phyloP scores from a whole-genome alignment of 495 filamentous ascomycete species.

The Penicillium dipodomyicola region DNA sequence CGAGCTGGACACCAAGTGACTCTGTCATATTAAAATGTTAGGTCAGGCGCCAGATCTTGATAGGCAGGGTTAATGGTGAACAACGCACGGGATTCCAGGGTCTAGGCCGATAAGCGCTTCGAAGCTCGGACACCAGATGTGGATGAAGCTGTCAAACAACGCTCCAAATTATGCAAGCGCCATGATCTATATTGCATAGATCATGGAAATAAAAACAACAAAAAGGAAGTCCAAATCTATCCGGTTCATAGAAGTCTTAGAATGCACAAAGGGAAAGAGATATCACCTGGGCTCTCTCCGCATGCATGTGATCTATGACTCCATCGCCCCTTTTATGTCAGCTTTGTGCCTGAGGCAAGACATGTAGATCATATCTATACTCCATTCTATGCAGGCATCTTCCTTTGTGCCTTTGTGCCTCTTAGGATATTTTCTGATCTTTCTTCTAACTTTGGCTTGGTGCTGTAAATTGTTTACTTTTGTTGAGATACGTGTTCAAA shows the following conservation, averaged over 20 bases:
- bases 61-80: constrained; percentile 1
- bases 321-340: constrained; percentile 3
- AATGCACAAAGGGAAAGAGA: constrained; percentile 6
- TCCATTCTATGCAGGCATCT: not conserved
- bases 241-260: not conserved
- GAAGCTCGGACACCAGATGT: constrained; percentile 19
- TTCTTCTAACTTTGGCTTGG: not conserved
- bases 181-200: constrained; percentile 7
- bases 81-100: constrained; percentile 11
- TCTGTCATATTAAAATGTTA: constrained; percentile 18
- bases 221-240: not conserved
- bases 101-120: constrained; percentile 22
- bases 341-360: not conserved
- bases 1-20: constrained; percentile 9
- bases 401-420: not conserved
- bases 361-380: not conserved
- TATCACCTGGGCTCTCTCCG: constrained; percentile 5
- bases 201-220: not conserved
- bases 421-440: not conserved
- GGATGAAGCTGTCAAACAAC: constrained; percentile 21
- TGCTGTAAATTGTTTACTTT: not conserved
- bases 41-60: constrained; percentile 12
- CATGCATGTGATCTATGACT: constrained; percentile 10
- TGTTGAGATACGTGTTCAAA: not conserved
- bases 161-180: constrained; percentile 1